Evolutionary conservation across 805 yeast genomes (phyloP).

Genomic region (Kuraishia floccosa): DNA sequence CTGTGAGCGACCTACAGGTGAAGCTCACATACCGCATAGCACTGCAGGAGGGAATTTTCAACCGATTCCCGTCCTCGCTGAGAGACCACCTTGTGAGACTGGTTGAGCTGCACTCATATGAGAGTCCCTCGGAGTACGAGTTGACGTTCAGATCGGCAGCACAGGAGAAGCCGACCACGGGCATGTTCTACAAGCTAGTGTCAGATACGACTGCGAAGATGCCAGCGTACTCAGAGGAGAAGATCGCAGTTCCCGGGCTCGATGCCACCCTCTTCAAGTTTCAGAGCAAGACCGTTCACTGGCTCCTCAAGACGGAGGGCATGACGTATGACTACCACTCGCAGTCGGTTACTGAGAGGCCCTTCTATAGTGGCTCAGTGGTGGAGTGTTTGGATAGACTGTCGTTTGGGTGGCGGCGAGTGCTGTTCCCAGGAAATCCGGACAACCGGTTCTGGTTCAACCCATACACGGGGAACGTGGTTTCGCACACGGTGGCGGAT

Average conservation of each 20-base stretch:
- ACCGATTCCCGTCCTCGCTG: too few species aligned
- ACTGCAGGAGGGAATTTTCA: too few species aligned
- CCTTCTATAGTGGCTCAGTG: too few species aligned
- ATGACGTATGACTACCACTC: constrained; percentile 19
- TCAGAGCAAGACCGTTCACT: constrained; percentile 41
- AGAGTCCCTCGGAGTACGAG: too few species aligned
- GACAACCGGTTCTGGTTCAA: constrained; percentile 30
- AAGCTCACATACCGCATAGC: too few species aligned
- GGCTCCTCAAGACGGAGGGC: constrained; percentile 46
- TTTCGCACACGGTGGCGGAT: constrained; percentile 19
- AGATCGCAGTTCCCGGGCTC: constrained; percentile 23
- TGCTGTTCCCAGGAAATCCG: constrained; percentile 5
- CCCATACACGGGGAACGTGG: constrained; percentile 34
- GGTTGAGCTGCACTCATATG: too few species aligned
- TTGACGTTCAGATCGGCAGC: too few species aligned
- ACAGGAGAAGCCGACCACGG: too few species aligned
- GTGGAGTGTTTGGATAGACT: constrained; percentile 24
- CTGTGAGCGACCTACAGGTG: too few species aligned
- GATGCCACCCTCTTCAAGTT: constrained; percentile 32
- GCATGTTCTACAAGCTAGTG: constrained; percentile 25
- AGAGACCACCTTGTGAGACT: too few species aligned
- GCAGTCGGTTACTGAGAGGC: constrained; percentile 11
- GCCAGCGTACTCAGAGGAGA: too few species aligned
- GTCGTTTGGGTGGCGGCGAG: constrained; percentile 42
- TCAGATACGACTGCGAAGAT: too few species aligned